Conservation (phyloP, 139 green algal genomes). For the Asterochloris erici region DNA sequence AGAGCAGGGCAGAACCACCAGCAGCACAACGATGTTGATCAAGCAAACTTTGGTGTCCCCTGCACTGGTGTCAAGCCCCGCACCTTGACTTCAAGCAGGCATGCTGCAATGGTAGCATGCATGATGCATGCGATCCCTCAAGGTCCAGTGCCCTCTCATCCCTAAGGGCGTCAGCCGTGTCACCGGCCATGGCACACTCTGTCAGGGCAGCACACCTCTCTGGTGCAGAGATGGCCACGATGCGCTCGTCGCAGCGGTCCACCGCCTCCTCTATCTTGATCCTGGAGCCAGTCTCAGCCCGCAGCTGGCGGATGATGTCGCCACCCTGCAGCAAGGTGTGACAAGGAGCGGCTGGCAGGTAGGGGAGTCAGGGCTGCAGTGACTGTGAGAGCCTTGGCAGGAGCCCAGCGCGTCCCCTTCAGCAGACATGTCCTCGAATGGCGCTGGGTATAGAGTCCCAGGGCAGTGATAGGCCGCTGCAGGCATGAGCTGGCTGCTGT, state of each 20-base stretch:
- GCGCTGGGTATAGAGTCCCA: neutral
- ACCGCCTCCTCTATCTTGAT: conserved; percentile 19
- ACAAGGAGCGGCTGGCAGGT: neutral
- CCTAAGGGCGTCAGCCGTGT: too few relatives aligned
- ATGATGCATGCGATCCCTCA: too few relatives aligned
- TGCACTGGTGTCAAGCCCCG: too few relatives aligned
- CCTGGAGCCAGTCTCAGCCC: conserved; percentile 6
- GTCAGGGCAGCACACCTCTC: neutral
- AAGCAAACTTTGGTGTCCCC: too few relatives aligned
- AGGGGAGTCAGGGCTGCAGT: too few relatives aligned
- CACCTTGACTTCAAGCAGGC: too few relatives aligned
- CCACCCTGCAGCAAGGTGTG: neutral
- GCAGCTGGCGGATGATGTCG: conserved; percentile 12
- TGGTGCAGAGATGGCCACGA: conserved; percentile 6
- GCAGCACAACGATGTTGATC: too few relatives aligned
- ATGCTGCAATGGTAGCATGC: too few relatives aligned
- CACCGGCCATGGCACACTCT: neutral
- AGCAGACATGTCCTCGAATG: neutral
- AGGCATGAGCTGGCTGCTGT: neutral
- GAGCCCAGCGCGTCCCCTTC: neutral
- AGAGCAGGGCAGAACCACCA: too few relatives aligned
- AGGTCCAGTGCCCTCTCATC: too few relatives aligned
- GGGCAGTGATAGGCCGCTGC: neutral
- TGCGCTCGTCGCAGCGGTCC: neutral
- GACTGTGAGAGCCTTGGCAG: neutral